A percentile compares a stretch with the other conserved stretches of the same genome.
Conservation (phyloP, 805 yeast genomes). For the Saccharomycopsis capsularis region DNA sequence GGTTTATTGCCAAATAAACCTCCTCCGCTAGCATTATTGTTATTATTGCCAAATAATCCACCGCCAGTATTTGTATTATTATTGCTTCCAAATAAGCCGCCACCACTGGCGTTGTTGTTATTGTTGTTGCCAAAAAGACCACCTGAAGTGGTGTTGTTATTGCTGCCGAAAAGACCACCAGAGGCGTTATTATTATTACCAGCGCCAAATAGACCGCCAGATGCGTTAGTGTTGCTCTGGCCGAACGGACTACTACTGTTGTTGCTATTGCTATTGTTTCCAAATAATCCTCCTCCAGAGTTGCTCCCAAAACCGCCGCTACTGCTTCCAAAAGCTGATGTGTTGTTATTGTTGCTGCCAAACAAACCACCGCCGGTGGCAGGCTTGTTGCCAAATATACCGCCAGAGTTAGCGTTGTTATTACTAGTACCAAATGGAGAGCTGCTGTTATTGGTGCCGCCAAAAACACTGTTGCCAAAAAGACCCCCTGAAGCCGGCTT, state of each 20-base stretch:
- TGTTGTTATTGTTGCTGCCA: conserved; percentile 26
- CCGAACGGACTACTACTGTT: conserved; percentile 15
- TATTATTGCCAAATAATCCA: conserved; percentile 29
- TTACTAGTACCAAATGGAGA: conserved; percentile 24
- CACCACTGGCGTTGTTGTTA: conserved; percentile 24
- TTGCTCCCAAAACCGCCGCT: conserved; percentile 27
- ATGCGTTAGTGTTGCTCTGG: conserved; percentile 14
- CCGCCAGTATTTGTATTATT: conserved; percentile 25
- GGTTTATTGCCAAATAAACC: conserved; percentile 34
- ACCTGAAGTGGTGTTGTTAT: conserved; percentile 21
- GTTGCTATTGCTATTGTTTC: conserved; percentile 23
- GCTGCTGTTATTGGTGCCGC: conserved; percentile 21
- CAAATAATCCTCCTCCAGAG: conserved; percentile 28
- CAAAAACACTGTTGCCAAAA: conserved; percentile 26
- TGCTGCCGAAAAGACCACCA: conserved; percentile 28
- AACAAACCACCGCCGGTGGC: conserved; percentile 22
- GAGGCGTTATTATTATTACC: conserved; percentile 23
- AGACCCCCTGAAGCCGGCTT: conserved; percentile 23
- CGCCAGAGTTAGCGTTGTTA: conserved; percentile 26
- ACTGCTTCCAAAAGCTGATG: conserved; percentile 20
- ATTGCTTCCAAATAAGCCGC: conserved; percentile 28
- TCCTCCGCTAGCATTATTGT: conserved; percentile 24
- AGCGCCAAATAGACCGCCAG: conserved; percentile 28
- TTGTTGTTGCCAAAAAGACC: conserved; percentile 27
- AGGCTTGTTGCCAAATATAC: conserved; percentile 26